Evolutionary conservation across 106 monocot species (phyloP).

Genomic region (Allium fistulosum): DNA sequence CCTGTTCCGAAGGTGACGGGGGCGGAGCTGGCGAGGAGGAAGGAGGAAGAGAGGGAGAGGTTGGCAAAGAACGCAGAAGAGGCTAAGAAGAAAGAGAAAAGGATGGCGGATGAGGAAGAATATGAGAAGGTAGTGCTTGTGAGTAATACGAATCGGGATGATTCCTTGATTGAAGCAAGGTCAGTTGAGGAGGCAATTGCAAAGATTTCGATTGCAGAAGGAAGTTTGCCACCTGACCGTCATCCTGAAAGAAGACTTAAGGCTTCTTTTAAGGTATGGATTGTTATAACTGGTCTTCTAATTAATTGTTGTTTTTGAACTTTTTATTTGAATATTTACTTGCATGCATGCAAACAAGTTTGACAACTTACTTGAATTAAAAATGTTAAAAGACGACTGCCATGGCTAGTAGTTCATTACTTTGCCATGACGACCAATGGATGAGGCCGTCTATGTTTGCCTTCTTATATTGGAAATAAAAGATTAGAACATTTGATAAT

Average conservation of each 20-base stretch:
- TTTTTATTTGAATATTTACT: too few relatives aligned
- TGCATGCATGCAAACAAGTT: too few relatives aligned
- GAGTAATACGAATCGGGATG: constrained; percentile 84
- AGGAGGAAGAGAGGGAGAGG: constrained; percentile 60
- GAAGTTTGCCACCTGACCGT: constrained; percentile 48
- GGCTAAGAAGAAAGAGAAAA: constrained; percentile 63
- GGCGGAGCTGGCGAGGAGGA: constrained; percentile 54
- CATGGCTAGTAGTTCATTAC: too few relatives aligned
- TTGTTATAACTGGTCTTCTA: too few relatives aligned
- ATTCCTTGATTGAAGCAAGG: constrained; percentile 72
- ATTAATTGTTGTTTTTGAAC: too few relatives aligned
- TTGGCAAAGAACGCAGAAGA: constrained; percentile 44
- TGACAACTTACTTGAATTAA: too few relatives aligned
- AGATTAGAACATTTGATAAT: too few relatives aligned
- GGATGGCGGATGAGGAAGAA: constrained; percentile 86
- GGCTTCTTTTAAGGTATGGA: constrained; percentile 74
- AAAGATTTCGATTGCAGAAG: constrained; percentile 45
- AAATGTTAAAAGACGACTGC: too few relatives aligned
- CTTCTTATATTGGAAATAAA: too few relatives aligned
- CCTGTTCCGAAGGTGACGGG: constrained; percentile 79
- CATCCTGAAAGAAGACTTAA: constrained; percentile 92
- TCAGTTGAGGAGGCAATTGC: constrained; percentile 82
- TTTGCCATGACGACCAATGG: too few relatives aligned
- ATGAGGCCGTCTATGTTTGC: too few relatives aligned
- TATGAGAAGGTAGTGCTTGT: constrained; percentile 83